These are phyloP conservation scores for Tubosaeta brunneosetosa DNA, from an alignment of 768 basidiomycete genomes.

Conservation along the genomic window DNA sequence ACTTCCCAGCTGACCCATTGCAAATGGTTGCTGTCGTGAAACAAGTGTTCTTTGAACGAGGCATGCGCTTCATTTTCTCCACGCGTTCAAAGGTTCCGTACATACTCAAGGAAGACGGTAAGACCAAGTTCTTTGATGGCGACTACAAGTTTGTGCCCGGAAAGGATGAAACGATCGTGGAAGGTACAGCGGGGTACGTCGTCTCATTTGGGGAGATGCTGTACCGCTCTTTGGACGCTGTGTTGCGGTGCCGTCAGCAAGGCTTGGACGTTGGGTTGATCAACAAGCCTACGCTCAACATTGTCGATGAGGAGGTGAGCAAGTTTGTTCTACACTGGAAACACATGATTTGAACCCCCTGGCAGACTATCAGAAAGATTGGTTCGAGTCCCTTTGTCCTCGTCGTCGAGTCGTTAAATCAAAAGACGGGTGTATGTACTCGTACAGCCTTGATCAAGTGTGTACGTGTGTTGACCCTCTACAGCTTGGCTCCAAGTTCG, in stretches of 20 bases:
- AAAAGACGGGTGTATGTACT: constrained; percentile 70
- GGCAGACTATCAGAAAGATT: constrained; percentile 59
- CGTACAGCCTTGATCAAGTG: neutral
- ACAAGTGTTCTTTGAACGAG: constrained; percentile 77
- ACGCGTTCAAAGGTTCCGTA: constrained; percentile 88
- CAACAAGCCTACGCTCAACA: constrained; percentile 80
- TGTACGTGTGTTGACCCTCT: neutral
- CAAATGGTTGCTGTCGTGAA: constrained; percentile 79
- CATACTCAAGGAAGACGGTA: constrained; percentile 73
- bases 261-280: constrained; percentile 80
- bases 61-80: constrained; percentile 82
- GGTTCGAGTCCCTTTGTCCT: constrained; percentile 75
- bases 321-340: constrained; percentile 1
- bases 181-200: constrained; percentile 77
- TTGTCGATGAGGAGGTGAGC: constrained; percentile 73
- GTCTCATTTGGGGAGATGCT: constrained; percentile 86
- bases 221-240: constrained; percentile 80
- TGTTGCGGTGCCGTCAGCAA: constrained; percentile 62
- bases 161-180: constrained; percentile 76
- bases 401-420: constrained; percentile 81
- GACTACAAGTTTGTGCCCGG: constrained; percentile 78
- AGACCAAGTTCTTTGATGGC: constrained; percentile 58
- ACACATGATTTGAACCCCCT: neutral
- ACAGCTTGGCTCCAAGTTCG: constrained; percentile 74
- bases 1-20: constrained; percentile 81